Conservation (phyloP, 2,329 filamentous ascomycete species). For the Fusarium coicis region DNA sequence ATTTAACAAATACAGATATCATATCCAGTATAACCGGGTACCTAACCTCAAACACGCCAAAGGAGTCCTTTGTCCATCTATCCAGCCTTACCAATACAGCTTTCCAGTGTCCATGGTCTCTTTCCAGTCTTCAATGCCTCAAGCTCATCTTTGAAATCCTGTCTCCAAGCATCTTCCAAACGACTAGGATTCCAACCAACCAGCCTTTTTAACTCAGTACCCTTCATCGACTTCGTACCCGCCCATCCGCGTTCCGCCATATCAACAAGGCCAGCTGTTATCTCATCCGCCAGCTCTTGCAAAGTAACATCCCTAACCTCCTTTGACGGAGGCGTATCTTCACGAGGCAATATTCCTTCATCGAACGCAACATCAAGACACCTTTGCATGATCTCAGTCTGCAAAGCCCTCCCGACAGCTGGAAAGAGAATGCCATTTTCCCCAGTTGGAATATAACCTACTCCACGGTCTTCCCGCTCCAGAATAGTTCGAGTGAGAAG, state of each 20-base stretch:
- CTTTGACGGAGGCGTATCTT: background rate
- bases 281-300: constrained; percentile 7
- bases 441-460: background rate
- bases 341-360: background rate
- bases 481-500: background rate
- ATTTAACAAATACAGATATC: too few relatives aligned
- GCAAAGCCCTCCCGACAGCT: background rate
- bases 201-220: background rate
- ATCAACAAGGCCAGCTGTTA: constrained; percentile 6
- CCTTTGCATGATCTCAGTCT: background rate
- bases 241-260: constrained; percentile 18
- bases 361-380: background rate
- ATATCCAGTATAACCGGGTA: background rate
- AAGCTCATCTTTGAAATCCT: background rate
- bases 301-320: background rate
- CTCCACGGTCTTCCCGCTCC: background rate
- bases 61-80: background rate
- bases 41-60: fast-evolving
- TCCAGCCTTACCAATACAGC: background rate
- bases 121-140: background rate
- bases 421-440: background rate
- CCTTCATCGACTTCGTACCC: constrained; percentile 14
- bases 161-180: background rate
- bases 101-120: background rate
- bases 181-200: background rate